Evolutionary conservation across 2,329 filamentous ascomycete genomes (phyloP), one percentile per base, ranked within the genome.

Genomic region (Sporothrix variecibatus): DNA sequence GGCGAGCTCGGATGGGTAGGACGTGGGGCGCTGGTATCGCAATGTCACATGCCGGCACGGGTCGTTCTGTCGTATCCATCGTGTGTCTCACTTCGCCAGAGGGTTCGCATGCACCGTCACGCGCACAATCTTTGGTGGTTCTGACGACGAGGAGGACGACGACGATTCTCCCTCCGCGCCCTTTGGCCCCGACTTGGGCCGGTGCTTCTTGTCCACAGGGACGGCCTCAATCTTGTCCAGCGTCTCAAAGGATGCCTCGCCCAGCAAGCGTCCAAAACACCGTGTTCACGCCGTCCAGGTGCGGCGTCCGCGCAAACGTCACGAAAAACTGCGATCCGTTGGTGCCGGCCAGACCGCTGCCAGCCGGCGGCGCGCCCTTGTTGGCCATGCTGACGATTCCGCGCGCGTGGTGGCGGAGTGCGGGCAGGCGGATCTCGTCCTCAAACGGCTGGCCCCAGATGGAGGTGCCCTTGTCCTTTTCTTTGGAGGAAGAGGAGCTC

Each of bases 241-340:
- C 5, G 92, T 93, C 49, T 85, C 88, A 67, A 90, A 79, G 73
- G 88, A 87, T 62, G 90, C 89, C 78, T 92, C 90, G 51, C 88
- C 90, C 73, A 92, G 85, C 46, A 95, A 85, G 81, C 91, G 91
- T 12, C 93, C 93, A 82, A 82, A 97, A 95, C 1, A 95, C 91
- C 0, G 93, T 95, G 80, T 96, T 96, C 80, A 94, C 88, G 4
- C 93, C 93, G 81, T 96, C 94, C 58, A 97, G 85, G 83, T 96
- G 94, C 51, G 92, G 89, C 34, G 93, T 92, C 77, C 92, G 90
- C 75, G 92, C 92, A 78, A 94, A 92, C 0, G 91, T 90, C 75
- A 96, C 86, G 81, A 95, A 97, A 83, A 96, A 97, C 81, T 97
- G 93, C 68, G 89, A 92, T 20, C 91, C 92, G 79, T 94, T 94